Conservation (phyloP, 1,139 yeast species). For the Entelexis paramagnoliae region DNA sequence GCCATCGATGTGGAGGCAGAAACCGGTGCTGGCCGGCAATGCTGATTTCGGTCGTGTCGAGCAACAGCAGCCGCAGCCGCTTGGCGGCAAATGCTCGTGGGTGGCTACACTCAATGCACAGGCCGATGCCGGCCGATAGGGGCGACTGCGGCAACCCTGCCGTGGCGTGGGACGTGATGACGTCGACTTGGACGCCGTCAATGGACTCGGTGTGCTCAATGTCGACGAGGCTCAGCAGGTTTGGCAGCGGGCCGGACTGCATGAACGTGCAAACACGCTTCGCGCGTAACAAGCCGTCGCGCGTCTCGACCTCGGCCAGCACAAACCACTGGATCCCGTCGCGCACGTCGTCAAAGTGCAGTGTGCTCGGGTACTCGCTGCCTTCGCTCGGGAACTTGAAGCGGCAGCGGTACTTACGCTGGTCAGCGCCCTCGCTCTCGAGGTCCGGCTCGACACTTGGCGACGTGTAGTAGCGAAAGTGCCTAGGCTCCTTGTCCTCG, state of each 20-base stretch:
- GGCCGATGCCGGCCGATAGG: constrained; percentile 13
- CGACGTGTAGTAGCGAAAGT: constrained; percentile 10
- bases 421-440: background rate
- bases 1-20: constrained; percentile 15
- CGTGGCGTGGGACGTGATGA: constrained; percentile 15
- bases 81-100: constrained; percentile 4
- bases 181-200: background rate
- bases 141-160: constrained; percentile 19
- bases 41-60: constrained; percentile 7
- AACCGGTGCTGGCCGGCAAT: background rate
- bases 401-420: background rate
- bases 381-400: constrained; percentile 11
- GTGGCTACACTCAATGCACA: constrained; percentile 5
- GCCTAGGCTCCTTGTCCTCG: background rate
- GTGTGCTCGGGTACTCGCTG: constrained; percentile 7
- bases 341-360: background rate
- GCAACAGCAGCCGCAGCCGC: constrained; percentile 11
- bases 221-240: constrained; percentile 10
- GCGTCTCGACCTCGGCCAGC: constrained; percentile 2
- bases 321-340: constrained; percentile 15
- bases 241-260: constrained; percentile 14
- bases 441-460: background rate
- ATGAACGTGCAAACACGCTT: constrained; percentile 5
- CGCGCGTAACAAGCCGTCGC: background rate
- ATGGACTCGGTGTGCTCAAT: constrained; percentile 11